Conservation (phyloP, 2,329 filamentous ascomycete species). For the Fusarium burgessii region DNA sequence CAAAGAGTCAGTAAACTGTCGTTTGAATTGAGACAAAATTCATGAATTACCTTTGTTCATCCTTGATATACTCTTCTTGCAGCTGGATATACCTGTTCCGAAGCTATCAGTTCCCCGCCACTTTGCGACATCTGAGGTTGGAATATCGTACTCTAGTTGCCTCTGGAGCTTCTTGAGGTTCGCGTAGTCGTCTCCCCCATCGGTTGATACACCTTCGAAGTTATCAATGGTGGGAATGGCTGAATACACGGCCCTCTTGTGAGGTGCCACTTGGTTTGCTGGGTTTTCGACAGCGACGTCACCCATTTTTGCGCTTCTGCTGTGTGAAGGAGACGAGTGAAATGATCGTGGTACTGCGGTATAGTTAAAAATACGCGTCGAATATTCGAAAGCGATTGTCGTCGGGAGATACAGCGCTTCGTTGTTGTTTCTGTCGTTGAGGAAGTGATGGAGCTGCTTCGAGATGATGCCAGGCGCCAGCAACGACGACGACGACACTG, state of each 20-base stretch:
- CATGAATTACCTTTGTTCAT: slow-evolving; percentile 84
- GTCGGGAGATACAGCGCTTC: slow-evolving; percentile 16
- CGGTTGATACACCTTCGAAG: slow-evolving; percentile 83
- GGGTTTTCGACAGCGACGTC: slow-evolving; percentile 88
- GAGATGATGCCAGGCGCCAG: slow-evolving; percentile 47
- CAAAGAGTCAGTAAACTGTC: slow-evolving; percentile 30
- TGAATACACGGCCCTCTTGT: slow-evolving; percentile 83
- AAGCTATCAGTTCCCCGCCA: slow-evolving; percentile 34
- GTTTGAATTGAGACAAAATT: neutral
- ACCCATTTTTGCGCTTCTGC: slow-evolving; percentile 72
- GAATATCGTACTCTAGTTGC: slow-evolving; percentile 82
- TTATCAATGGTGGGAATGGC: slow-evolving; percentile 91
- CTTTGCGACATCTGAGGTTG: slow-evolving; percentile 1
- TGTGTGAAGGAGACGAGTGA: neutral
- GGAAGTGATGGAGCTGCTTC: slow-evolving; percentile 43
- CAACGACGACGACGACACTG: slow-evolving; percentile 47
- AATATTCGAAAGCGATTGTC: slow-evolving; percentile 13
- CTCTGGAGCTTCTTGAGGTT: slow-evolving; percentile 96
- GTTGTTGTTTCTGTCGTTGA: slow-evolving; percentile 32
- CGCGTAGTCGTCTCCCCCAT: slow-evolving; percentile 92
- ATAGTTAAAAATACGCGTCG: neutral
- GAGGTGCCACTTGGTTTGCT: slow-evolving; percentile 77
- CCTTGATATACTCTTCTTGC: slow-evolving; percentile 99
- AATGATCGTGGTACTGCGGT: neutral
- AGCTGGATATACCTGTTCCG: slow-evolving; percentile 85